Base-by-base conservation (phyloP, 1,284 basidiomycete genomes). In the Irpex sp. region DNA sequence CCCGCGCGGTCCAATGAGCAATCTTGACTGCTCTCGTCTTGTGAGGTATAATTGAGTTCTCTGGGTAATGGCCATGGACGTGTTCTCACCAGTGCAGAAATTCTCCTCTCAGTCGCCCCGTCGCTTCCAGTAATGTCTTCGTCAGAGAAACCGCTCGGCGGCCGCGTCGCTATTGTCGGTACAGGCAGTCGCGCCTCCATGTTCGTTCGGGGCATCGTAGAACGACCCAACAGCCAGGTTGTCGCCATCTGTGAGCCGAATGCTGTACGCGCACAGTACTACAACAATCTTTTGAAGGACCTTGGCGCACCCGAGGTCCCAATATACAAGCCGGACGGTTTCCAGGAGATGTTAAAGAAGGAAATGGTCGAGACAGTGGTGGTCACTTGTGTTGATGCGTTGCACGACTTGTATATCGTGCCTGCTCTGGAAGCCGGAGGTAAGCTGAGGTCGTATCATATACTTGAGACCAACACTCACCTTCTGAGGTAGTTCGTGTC, bases 161-260 rank as follows among this genome's bases (percentile, higher is more conserved):
- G 75, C 18, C 74, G 77, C 49, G 72, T 77, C 42, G 77, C 76
- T 21, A 69, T 78, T 49, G 73, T 80, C 16, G 78, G 78, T 33
- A 77, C 75, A 12, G 78, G 78, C 14, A 75, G 71, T 59, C 74
- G 78, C 39, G 77, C 77, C 8, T 75, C 75, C 35, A 78, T 79
- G 75, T 79, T 75, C 70, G 70, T 79, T 4, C 74, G 76, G 14
- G 78, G 77, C n/a, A 75, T 79, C 57, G 72, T 75, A 8, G 73
- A 71, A 19, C 75, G 77, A 2, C 75, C 77, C 1, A 63, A 70
- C 12, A 74, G 71, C 51, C 63, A 61, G 42, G 70, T 83, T 45
- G 80, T 83, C 5, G 81, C 80, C 9, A 69, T 83, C 59, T 82
- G 80, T 67, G 81, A 84, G 66, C 75, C 79, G 54, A 83, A 83